Conservation (phyloP, 2,329 filamentous ascomycete species). For the Ophiocordyceps robertsii region DNA sequence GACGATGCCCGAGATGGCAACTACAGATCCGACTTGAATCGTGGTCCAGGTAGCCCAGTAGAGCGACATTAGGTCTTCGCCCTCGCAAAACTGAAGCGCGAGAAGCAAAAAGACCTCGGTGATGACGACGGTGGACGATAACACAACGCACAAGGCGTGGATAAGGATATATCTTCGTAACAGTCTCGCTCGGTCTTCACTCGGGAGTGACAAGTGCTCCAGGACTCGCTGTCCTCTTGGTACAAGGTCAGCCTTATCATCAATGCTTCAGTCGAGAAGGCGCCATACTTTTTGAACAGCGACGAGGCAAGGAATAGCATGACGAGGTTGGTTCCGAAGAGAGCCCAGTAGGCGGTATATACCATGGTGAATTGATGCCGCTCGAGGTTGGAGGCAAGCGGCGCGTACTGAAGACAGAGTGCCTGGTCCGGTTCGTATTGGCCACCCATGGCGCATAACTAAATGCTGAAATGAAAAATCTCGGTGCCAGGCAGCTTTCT, state of each 20-base stretch:
- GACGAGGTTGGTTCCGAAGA: conserved; percentile 29
- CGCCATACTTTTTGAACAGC: conserved; percentile 23
- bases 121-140: conserved; percentile 31
- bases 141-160: conserved; percentile 27
- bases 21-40: conserved; percentile 42
- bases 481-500: background rate
- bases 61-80: conserved; percentile 44
- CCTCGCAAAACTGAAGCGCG: conserved; percentile 44
- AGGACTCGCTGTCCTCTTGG: conserved; percentile 16
- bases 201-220: conserved; percentile 16
- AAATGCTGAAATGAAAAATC: background rate
- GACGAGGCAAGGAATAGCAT: conserved; percentile 31
- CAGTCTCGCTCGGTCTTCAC: conserved; percentile 14
- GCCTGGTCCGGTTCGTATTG: conserved; percentile 10
- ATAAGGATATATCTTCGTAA: conserved; percentile 28
- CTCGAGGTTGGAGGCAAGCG: conserved; percentile 28
- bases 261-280: background rate
- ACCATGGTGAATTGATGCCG: conserved; percentile 28
- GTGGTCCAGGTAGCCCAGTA: conserved; percentile 51
- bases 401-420: conserved; percentile 25
- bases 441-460: background rate
- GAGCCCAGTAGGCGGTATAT: conserved; percentile 22
- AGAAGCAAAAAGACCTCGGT: conserved; percentile 42
- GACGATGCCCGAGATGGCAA: conserved; percentile 44
- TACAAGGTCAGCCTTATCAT: conserved; percentile 10